Evolutionary conservation across 176 grass and related monocot genomes (phyloP), one percentile per base, ranked within the genome.

Genomic region (Saccharum officinarum): DNA sequence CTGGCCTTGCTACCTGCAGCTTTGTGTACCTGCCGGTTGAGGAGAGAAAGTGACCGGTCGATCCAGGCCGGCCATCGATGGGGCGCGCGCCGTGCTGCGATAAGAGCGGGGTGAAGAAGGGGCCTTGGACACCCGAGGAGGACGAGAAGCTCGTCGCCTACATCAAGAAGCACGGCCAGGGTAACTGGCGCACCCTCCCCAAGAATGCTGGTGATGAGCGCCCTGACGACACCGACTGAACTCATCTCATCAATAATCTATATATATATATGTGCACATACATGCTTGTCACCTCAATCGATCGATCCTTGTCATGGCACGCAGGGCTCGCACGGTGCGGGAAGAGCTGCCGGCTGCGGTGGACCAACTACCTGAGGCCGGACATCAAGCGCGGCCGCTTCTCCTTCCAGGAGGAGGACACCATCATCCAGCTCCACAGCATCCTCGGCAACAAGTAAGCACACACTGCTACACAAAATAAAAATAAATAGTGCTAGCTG

Each of bases 371-470:
- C 69, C 86, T 98, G 61, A 34, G 96, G 25, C 93, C 96, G 15
- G 96, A 98, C 85, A 98, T 98, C 80, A 98, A 99, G 67, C 88
- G 93, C 79, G 97, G 97, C 61, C 83, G 93, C 80, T 99, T 99
- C 88, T 94, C 97, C 50, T 96, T 99, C 71, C 93, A 96, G 84
- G 97, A 99, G 79, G 97, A 99, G 83, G 93, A 99, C 87, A n/a
- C 97, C 50, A 96, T 99, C 87, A 92, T 99, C 84, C 97, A 99
- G 71, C 88, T 99, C 18, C 97, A 99, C 85, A 92, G 92, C 81
- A 86, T 99, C 77, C 74, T 99, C 23, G 97, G 97, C 54, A 99
- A 99, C 93, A 99, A 96, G 97, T 99, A 88, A 92, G 96, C 60
- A 72, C 16, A 13, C 5, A 49, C 0, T 33, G 33, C 33, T 33